These are phyloP conservation scores for Ogataea paradorogensis DNA, from an alignment of 805 yeast genomes.

Conservation along the genomic window DNA sequence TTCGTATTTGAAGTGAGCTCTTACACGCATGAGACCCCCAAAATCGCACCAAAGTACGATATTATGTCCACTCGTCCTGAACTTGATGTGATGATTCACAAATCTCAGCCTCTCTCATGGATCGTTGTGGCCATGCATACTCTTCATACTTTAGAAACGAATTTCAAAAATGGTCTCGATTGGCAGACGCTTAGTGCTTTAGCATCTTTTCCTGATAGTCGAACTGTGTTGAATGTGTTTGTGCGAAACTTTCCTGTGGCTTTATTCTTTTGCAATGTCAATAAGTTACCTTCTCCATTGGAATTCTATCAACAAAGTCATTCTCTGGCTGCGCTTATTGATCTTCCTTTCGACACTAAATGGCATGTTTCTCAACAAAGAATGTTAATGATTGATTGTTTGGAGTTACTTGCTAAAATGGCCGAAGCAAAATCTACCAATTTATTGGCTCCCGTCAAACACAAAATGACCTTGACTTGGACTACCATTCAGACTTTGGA, in stretches of 20 bases:
- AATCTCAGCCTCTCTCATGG: conserved; percentile 13
- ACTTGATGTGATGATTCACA: conserved; percentile 1
- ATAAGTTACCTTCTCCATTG: conserved; percentile 42
- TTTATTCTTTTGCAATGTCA: conserved; percentile 35
- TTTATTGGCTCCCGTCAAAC: conserved; percentile 17
- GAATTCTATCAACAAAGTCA: conserved; percentile 32
- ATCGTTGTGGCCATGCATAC: conserved; percentile 10
- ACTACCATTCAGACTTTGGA: conserved; percentile 32
- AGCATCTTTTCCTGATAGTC: conserved; percentile 8
- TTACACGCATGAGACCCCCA: conserved; percentile 18
- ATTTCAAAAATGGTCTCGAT: background rate
- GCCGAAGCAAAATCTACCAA: conserved; percentile 13
- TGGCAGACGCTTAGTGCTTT: conserved; percentile 1
- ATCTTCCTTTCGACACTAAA: background rate
- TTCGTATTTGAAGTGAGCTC: conserved; percentile 25
- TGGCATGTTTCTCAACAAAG: conserved; percentile 12
- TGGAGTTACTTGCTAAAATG: conserved; percentile 38
- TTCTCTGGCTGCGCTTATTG: conserved; percentile 13
- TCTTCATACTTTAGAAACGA: conserved; percentile 7
- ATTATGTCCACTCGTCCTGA: conserved; percentile 1
- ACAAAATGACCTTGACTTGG: conserved; percentile 29
- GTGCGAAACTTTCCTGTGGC: conserved; percentile 41
- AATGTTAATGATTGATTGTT: conserved; percentile 21
- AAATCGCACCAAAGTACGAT: background rate
- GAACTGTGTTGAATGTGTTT: conserved; percentile 24